Base-by-base conservation (phyloP, 1,284 basidiomycete genomes). In the Peniophora sp. region DNA sequence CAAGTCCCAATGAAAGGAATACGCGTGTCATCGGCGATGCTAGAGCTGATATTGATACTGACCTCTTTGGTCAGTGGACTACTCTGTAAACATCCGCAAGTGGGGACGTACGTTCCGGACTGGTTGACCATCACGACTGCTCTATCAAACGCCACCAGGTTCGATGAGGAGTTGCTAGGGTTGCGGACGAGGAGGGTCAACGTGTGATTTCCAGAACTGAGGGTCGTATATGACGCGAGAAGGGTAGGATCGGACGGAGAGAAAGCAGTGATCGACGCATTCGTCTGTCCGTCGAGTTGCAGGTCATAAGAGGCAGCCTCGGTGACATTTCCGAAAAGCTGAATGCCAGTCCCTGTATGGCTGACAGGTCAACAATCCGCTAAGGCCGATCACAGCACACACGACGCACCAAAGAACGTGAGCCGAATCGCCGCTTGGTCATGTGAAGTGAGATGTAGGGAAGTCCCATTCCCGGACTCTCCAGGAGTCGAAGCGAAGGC, bases 361-460 rank as follows among this genome's bases (percentile, higher is more conserved):
- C 17, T n/a, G 16, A 8, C 16, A 8, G 6, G 38, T 20, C 16
- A 38, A 19, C n/a, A 38, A n/a, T 23, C 22, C 35, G 22, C n/a
- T 39, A 25, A 45, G 11, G 43, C 19, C 45, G 3, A 35, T 38
- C 39, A 38, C 34, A 11, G 25, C 17, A 55, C 2, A 50, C 9
- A 47, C 2, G 39, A 65, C 75, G 56, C 57, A 85, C 85, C 86
- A 56, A 71, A 75, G 79, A 82, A 89, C 48, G 60, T 61, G 52
- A 89, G 61, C 45, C 71, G 65, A 14, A 88, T 56, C 11, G 72
- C 70, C 10, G 83, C 81, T 17, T 75, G 75, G 58, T 84, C 63
- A 54, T 63, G 68, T 9, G 74, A 71, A 19, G 85, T 87, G 50
- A 78, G 68, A 61, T 88, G 85, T 34, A 68, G 67, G 58, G 78